These are phyloP conservation scores for Exophiala viscosa DNA, from an alignment of 2,329 filamentous ascomycete species.

Conservation along the genomic window DNA sequence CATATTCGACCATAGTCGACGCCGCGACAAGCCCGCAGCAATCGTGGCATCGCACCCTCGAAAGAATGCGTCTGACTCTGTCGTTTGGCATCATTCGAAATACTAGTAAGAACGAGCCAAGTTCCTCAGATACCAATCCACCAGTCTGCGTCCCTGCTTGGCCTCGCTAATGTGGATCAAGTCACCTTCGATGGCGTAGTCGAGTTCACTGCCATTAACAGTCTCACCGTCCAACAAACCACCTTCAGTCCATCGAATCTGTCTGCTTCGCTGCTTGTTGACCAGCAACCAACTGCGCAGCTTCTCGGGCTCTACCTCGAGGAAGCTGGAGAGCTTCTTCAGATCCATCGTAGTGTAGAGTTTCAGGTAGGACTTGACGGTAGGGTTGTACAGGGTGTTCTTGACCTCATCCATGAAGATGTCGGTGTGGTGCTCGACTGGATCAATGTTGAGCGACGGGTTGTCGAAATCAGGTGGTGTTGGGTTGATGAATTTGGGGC, in stretches of 20 bases:
- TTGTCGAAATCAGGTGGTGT: constrained; percentile 97
- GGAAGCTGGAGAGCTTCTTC: constrained; percentile 94
- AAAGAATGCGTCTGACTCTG: no score
- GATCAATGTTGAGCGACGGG: constrained; percentile 92
- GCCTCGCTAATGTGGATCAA: constrained; percentile 98
- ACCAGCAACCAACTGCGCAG: constrained; percentile 89
- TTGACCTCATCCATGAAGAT: constrained; percentile 99
- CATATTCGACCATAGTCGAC: no score
- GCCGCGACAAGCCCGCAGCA: no score
- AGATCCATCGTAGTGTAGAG: constrained; percentile 99
- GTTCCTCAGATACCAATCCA: constrained; percentile 99
- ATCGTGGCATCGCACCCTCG: no score
- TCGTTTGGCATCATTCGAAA: neutral
- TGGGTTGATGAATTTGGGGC: constrained; percentile 98
- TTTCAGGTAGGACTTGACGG: constrained; percentile 96
- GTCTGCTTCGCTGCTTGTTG: constrained; percentile 97
- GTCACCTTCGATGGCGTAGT: constrained; percentile 95
- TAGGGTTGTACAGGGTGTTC: constrained; percentile 95
- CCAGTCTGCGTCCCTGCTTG: constrained; percentile 93
- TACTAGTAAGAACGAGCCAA: constrained; percentile 84
- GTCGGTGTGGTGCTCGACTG: constrained; percentile 91
- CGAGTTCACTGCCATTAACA: constrained; percentile 89
- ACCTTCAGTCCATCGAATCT: constrained; percentile 89
- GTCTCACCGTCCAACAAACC: constrained; percentile 87
- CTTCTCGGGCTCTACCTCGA: constrained; percentile 95